These are phyloP conservation scores for Entomortierella chlamydospora DNA, from an alignment of 192 early-diverging fungal genomes.

Conservation along the genomic window DNA sequence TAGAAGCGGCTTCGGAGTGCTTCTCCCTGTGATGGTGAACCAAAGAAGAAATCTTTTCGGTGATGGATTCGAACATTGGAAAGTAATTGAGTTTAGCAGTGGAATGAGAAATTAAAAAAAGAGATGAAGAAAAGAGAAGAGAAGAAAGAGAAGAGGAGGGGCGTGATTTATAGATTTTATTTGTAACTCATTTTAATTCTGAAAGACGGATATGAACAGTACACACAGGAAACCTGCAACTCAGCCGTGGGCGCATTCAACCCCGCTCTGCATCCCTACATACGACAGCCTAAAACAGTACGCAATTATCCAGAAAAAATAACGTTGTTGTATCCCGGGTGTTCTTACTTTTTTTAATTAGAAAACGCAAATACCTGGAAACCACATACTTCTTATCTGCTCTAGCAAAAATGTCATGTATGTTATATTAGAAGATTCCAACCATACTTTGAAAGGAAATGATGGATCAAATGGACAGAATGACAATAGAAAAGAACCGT, in stretches of 20 bases:
- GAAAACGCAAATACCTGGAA: too few species aligned
- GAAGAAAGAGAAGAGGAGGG: background rate
- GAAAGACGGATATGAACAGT: too few species aligned
- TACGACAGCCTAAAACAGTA: too few species aligned
- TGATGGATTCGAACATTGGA: conserved; percentile 31
- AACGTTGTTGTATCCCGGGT: too few species aligned
- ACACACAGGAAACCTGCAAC: too few species aligned
- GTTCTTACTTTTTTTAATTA: too few species aligned
- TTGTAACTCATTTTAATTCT: too few species aligned
- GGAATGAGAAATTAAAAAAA: background rate
- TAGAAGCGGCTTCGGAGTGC: background rate
- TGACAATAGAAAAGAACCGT: too few species aligned
- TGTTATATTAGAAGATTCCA: background rate
- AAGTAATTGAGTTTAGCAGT: background rate
- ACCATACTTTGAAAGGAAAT: background rate
- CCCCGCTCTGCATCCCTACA: too few species aligned
- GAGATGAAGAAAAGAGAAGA: background rate
- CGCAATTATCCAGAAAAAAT: too few species aligned
- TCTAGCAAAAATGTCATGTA: background rate
- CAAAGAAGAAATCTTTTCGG: conserved; percentile 25
- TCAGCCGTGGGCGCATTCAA: too few species aligned
- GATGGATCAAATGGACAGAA: background rate
- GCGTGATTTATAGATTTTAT: background rate
- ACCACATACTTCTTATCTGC: too few species aligned
- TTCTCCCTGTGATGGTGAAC: conserved; percentile 22